Evolutionary conservation across 2,329 filamentous ascomycete species (phyloP).

Genomic region (Arachnomyces sp.): DNA sequence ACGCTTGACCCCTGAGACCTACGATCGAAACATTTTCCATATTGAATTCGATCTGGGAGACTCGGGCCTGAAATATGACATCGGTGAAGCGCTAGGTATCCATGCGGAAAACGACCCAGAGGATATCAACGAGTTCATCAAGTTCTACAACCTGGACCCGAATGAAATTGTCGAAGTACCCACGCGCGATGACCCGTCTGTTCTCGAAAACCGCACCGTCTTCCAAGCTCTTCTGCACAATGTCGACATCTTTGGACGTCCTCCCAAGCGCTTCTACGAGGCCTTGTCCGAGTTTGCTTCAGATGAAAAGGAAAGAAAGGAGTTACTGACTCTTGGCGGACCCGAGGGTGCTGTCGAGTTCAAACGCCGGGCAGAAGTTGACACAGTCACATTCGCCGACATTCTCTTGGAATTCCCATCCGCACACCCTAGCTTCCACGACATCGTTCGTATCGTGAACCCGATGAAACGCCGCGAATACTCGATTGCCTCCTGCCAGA

Average conservation of each 20-base stretch:
- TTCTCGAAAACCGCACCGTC: slow-evolving; percentile 81
- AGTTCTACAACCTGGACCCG: slow-evolving; percentile 76
- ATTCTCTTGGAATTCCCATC: slow-evolving; percentile 83
- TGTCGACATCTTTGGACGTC: slow-evolving; percentile 91
- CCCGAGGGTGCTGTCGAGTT: slow-evolving; percentile 80
- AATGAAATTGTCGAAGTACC: slow-evolving; percentile 87
- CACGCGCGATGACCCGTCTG: slow-evolving; percentile 65
- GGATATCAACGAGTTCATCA: slow-evolving; percentile 77
- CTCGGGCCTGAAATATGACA: slow-evolving; percentile 90
- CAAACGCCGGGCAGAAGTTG: slow-evolving; percentile 83
- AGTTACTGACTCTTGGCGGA: slow-evolving; percentile 67
- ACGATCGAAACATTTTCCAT: slow-evolving; percentile 99
- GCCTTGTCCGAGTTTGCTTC: slow-evolving; percentile 75
- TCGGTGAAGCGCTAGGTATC: slow-evolving; percentile 92
- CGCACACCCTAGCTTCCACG: slow-evolving; percentile 79
- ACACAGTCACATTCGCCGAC: slow-evolving; percentile 86
- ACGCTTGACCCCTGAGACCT: slow-evolving; percentile 75
- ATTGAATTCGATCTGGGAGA: slow-evolving; percentile 94
- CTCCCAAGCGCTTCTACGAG: slow-evolving; percentile 97
- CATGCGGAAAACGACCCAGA: slow-evolving; percentile 85
- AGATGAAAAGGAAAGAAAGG: slow-evolving; percentile 73
- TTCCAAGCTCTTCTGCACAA: slow-evolving; percentile 90
- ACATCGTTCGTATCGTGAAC: slow-evolving; percentile 77
- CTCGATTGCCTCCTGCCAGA: slow-evolving; percentile 96
- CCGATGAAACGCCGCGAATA: slow-evolving; percentile 97